These are phyloP conservation scores for Gonapodya prolifera DNA, from an alignment of 192 early-diverging fungal species.

Conservation along the genomic window DNA sequence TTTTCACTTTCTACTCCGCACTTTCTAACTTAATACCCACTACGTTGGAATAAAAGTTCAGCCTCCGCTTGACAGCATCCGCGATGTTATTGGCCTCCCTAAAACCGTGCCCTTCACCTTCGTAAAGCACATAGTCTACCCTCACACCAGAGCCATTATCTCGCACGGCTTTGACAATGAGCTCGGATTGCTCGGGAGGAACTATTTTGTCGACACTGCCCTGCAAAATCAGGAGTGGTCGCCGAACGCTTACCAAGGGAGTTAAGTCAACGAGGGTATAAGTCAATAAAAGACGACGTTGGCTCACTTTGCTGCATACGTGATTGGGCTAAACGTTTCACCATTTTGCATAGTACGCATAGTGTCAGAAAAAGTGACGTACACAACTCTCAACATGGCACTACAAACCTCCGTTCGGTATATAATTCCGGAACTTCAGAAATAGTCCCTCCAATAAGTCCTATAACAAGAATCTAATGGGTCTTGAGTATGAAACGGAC, in stretches of 20 bases:
- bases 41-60: conserved; percentile 55
- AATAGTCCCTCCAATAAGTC: conserved; percentile 44
- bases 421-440: conserved; percentile 40
- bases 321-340: no score
- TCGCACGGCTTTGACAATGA: conserved; percentile 56
- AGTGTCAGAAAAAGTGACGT: no score
- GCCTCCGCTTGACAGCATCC: conserved; percentile 42
- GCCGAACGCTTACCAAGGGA: conserved; percentile 27
- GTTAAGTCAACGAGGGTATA: no score
- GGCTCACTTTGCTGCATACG: conserved; percentile 20
- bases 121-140: conserved; percentile 47
- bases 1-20: no score
- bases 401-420: conserved; percentile 49
- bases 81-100: conserved; percentile 51
- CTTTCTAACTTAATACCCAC: conserved; percentile 35
- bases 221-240: conserved; percentile 60
- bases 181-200: conserved; percentile 58
- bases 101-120: conserved; percentile 61
- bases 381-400: no score
- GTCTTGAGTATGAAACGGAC: conserved; percentile 14
- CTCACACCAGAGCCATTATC: conserved; percentile 29
- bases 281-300: neutral
- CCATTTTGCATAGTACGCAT: no score
- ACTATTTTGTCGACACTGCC: conserved; percentile 63
- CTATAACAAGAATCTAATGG: neutral